phyloP scores from a whole-genome alignment of 2,329 filamentous ascomycete species.

The Aspergillus sp. region DNA sequence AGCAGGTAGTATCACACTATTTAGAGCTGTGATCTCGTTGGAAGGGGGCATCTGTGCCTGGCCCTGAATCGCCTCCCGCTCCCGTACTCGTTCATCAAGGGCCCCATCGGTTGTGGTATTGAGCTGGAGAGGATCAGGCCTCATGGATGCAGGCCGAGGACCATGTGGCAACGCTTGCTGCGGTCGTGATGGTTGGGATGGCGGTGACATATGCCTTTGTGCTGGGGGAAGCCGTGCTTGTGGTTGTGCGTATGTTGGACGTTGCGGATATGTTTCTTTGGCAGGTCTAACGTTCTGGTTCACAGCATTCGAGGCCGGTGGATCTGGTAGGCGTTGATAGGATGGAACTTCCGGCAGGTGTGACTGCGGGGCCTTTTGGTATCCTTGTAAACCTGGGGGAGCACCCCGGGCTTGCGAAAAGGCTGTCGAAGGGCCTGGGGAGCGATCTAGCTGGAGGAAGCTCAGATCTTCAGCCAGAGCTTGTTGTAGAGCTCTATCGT shows the following conservation, averaged over 20 bases:
- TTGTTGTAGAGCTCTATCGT: slow-evolving; percentile 45
- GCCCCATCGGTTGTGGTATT: slow-evolving; percentile 8
- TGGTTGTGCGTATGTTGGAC: slow-evolving; percentile 12
- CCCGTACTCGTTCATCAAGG: slow-evolving; percentile 14
- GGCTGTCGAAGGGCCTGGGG: slow-evolving; percentile 23
- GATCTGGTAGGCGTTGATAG: slow-evolving; percentile 28
- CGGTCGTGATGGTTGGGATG: slow-evolving; percentile 13
- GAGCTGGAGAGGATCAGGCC: slow-evolving; percentile 10
- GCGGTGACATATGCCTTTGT: slow-evolving; percentile 61
- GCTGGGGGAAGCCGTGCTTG: slow-evolving; percentile 40
- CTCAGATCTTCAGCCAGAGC: slow-evolving; percentile 45
- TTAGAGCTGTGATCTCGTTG: slow-evolving; percentile 79
- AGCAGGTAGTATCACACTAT: slow-evolving; percentile 89
- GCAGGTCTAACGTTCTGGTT: slow-evolving; percentile 16
- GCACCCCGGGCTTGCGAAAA: slow-evolving; percentile 17
- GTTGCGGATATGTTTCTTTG: slow-evolving; percentile 14
- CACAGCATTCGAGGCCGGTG: slow-evolving; percentile 22
- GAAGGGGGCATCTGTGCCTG: slow-evolving; percentile 16
- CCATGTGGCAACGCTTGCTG: slow-evolving; percentile 15
- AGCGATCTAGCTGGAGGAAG: slow-evolving; percentile 41
- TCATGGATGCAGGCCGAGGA: slow-evolving; percentile 9
- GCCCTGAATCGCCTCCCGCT: slow-evolving; percentile 19
- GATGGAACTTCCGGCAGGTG: slow-evolving; percentile 37
- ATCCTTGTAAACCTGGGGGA: slow-evolving; percentile 16
- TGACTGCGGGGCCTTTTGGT: slow-evolving; percentile 32